These are phyloP conservation scores for Desmodesmus armatus DNA, from an alignment of 139 green algal genomes.

Conservation along the genomic window DNA sequence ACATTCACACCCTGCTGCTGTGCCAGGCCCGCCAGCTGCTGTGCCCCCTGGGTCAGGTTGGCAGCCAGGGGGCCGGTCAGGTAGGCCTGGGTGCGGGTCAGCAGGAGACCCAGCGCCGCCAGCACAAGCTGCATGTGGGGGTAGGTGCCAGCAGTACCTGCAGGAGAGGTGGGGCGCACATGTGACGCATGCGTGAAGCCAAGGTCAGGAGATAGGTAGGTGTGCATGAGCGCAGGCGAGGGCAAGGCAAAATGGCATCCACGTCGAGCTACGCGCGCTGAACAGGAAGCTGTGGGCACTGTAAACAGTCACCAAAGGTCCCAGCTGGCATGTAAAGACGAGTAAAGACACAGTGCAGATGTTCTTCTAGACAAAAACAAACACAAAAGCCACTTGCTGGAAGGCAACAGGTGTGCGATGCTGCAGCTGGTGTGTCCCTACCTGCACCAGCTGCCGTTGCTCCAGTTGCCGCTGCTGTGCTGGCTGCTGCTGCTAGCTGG, in stretches of 20 bases:
- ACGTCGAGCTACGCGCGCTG: too few relatives aligned
- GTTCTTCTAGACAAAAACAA: not conserved
- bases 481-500: not conserved
- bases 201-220: too few relatives aligned
- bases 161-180: too few relatives aligned
- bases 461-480: not conserved
- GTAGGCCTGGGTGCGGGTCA: conserved; percentile 43
- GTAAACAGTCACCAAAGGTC: too few relatives aligned
- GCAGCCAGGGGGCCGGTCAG: conserved; percentile 30
- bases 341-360: too few relatives aligned
- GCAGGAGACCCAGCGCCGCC: conserved; percentile 46
- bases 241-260: too few relatives aligned
- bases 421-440: not conserved
- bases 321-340: too few relatives aligned
- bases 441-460: not conserved
- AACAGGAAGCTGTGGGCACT: too few relatives aligned
- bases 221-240: too few relatives aligned
- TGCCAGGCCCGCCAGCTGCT: not conserved
- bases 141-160: conserved; percentile 15
- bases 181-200: too few relatives aligned
- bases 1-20: not conserved
- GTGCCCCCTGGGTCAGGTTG: not conserved
- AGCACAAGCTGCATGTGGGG: conserved; percentile 51
- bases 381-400: not conserved
- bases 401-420: not conserved